Conservation (phyloP, 2,329 filamentous ascomycete species). For the Conoideocrella luteorostrata region DNA sequence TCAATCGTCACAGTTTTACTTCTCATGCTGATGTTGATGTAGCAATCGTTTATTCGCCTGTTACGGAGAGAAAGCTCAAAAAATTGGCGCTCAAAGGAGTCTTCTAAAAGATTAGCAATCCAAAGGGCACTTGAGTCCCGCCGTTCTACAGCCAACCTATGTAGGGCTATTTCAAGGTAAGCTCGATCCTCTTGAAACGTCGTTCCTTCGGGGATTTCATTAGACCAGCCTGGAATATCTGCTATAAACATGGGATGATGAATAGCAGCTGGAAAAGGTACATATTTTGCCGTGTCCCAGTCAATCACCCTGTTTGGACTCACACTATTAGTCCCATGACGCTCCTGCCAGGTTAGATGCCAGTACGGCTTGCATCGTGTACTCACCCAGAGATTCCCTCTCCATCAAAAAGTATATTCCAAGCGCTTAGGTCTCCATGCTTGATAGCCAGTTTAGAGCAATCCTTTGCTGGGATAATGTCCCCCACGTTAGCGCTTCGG, state of each 20-base stretch:
- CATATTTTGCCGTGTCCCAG: neutral
- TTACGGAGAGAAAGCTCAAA: too few species aligned
- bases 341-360: neutral
- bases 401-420: neutral
- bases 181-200: neutral
- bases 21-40: too few species aligned
- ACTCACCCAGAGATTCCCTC: neutral
- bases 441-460: neutral
- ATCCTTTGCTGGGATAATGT: neutral
- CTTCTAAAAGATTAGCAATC: neutral
- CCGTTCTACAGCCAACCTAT: neutral
- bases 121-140: neutral
- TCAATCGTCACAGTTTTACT: too few species aligned
- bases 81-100: neutral
- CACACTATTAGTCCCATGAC: neutral
- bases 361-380: neutral
- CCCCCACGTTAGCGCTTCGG: neutral
- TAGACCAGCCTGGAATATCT: neutral
- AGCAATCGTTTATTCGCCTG: too few species aligned
- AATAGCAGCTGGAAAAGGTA: neutral
- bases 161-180: neutral
- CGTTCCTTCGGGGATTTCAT: neutral
- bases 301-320: neutral
- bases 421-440: neutral
- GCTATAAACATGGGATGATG: neutral